A percentile compares a stretch with the other conserved stretches of the same genome.
Evolutionary conservation across 2,329 filamentous ascomycete genomes (phyloP).

Genomic region (Dichotomopilus funicola): DNA sequence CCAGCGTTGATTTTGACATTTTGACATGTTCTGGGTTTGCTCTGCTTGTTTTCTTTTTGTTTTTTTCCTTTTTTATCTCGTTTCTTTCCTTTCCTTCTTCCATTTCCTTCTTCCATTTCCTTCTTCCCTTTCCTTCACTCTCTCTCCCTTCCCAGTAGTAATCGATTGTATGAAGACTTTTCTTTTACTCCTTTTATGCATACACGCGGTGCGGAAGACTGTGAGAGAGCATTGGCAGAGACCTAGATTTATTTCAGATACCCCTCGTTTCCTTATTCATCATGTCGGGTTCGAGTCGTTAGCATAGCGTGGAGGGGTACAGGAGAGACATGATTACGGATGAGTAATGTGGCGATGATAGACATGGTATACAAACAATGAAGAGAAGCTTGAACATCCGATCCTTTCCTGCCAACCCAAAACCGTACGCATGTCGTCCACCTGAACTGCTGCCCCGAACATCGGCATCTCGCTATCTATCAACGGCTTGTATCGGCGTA

Average conservation of each 20-base stretch:
- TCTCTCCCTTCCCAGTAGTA: too few species aligned
- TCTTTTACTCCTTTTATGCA: not conserved
- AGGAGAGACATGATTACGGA: slow-evolving; percentile 1
- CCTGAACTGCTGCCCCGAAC: too few species aligned
- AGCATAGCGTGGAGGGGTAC: slow-evolving; percentile 5
- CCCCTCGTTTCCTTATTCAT: too few species aligned
- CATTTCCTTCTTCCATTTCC: not conserved
- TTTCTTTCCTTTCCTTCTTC: not conserved
- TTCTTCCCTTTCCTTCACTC: too few species aligned
- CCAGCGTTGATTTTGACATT: too few species aligned
- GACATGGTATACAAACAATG: not conserved
- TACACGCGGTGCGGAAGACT: not conserved
- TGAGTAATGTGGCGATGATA: not conserved
- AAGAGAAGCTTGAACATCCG: not conserved
- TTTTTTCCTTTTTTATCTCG: not conserved
- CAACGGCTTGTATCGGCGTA: slow-evolving; percentile 8
- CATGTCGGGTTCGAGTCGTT: not conserved
- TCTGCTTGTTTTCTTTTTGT: not conserved
- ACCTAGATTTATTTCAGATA: too few species aligned
- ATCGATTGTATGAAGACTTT: not conserved
- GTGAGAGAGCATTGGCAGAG: not conserved
- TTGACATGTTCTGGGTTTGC: not conserved
- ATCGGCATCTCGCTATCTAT: not conserved
- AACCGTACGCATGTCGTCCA: too few species aligned
- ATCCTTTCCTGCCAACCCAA: not conserved